Evolutionary conservation across 345 rosid genomes (phyloP), one percentile per base, ranked within the genome.

Genomic region (Rhodamnia rubescens): DNA sequence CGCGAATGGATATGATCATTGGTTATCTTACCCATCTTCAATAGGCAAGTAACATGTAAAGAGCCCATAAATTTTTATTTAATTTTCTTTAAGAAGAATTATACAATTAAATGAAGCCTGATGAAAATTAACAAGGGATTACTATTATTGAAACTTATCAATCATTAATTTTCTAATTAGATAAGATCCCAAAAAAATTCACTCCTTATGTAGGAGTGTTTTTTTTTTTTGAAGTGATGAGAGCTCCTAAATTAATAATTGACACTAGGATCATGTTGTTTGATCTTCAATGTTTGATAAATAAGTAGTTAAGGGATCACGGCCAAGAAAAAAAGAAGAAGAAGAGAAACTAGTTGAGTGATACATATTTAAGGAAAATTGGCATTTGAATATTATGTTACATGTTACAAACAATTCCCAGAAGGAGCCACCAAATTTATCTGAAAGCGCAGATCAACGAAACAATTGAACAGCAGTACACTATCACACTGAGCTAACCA

Each of bases 381-480:
- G 5, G 36, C 44, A 69, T 69, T 64, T 32, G 24, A 69, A 69
- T 16, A 32, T 69, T 40, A 56, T 59, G 57, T 58, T 90, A 82
- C 90, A 88, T 11, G 55, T 26, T 86, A 89, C 88, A 86, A 58
- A 78, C 85, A 86, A 59, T 74, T 55, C 80, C 86, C 56, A 27
- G 10, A 53, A 40, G 58, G 53, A 87, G 52, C 83, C 49, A 55
- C 44, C 49, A 29, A 47, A 42, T 36, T 54, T 14, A 81, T 40
- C 47, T 59, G 50, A 85, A 84, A 86, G 84, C 61, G 82, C 64
- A 82, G 88, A 90, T 91, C 91, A 89, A 90, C 84, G 90, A 90
- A 92, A 85, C 82, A 81, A 87, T 86, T 92, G 92, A 91, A 89
- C 88, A 81, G 78, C 57, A 87, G 83, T 54, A 85, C 57, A 85